Percentiles rank a stretch among this genome's conserved stretches.
Evolutionary conservation across 2,329 filamentous ascomycete species (phyloP).

Genomic region (Ilyonectria robusta): DNA sequence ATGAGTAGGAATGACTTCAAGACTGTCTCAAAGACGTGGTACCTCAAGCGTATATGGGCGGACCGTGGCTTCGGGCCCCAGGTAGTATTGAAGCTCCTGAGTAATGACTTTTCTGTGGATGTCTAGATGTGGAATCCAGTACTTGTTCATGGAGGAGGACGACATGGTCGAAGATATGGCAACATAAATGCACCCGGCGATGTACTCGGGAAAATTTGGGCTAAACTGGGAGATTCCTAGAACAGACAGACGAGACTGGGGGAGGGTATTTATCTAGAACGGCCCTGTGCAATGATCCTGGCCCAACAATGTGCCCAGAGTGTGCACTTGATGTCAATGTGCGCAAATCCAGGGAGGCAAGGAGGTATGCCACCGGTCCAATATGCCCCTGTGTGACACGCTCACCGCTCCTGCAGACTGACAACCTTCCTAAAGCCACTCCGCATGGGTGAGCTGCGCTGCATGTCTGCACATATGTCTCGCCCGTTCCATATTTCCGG

Average conservation of each 20-base stretch:
- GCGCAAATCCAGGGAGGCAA: conserved; percentile 42
- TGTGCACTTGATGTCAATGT: conserved; percentile 44
- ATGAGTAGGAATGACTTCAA: conserved; percentile 40
- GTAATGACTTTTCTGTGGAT: conserved; percentile 74
- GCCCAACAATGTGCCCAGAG: conserved; percentile 41
- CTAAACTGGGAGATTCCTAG: conserved; percentile 32
- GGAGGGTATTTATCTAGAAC: conserved; percentile 47
- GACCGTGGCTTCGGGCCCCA: conserved; percentile 71
- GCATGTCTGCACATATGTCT: conserved; percentile 42
- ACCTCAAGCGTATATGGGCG: conserved; percentile 71
- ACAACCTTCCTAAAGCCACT: conserved; percentile 35
- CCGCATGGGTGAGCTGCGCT: conserved; percentile 38
- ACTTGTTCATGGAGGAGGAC: conserved; percentile 64
- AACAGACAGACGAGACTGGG: conserved; percentile 31
- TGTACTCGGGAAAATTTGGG: conserved; percentile 29
- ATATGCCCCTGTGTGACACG: conserved; percentile 41
- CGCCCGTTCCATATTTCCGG: conserved; percentile 42
- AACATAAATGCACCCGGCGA: conserved; percentile 32
- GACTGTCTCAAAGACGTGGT: conserved; percentile 46
- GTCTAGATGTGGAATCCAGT: conserved; percentile 72
- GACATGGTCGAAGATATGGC: conserved; percentile 42
- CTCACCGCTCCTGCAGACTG: conserved; percentile 46
- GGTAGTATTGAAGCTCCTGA: conserved; percentile 70
- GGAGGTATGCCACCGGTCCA: conserved; percentile 38
- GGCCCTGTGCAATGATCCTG: conserved; percentile 33